Evolutionary conservation across 495 filamentous ascomycete genomes (phyloP).

Genomic region (Trichoderma parareesei): DNA sequence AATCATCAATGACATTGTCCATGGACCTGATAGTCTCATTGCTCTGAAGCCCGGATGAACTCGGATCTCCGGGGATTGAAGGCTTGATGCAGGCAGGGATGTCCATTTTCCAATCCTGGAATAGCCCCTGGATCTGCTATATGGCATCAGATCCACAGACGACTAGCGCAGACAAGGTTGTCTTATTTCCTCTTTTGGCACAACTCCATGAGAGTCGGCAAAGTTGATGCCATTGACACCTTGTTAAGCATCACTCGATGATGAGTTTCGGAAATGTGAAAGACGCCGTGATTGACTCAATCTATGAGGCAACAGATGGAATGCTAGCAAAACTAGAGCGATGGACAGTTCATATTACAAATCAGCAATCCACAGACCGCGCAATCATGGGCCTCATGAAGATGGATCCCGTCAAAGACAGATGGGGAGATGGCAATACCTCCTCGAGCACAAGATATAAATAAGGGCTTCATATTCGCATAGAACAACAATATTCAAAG

Average conservation of each 20-base stretch:
- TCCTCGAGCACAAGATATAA: too few species aligned
- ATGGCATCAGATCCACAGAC: background rate
- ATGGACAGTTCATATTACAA: too few species aligned
- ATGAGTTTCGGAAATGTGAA: background rate
- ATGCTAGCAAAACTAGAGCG: too few species aligned
- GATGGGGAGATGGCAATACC: too few species aligned
- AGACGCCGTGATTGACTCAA: too few species aligned
- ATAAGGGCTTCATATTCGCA: too few species aligned
- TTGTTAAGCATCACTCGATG: background rate
- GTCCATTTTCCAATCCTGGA: background rate
- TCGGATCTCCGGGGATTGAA: background rate
- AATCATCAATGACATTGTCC: background rate
- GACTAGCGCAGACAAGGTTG: background rate
- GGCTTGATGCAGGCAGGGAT: slow-evolving; percentile 2
- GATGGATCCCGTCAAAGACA: too few species aligned
- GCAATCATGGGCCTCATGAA: too few species aligned
- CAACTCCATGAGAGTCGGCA: background rate
- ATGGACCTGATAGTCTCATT: background rate
- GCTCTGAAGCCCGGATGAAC: background rate
- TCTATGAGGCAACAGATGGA: too few species aligned
- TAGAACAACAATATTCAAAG: background rate
- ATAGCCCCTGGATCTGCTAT: background rate
- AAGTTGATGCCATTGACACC: background rate
- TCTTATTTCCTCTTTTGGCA: background rate
- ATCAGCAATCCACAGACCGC: too few species aligned